Evolutionary conservation across 2,329 filamentous ascomycete genomes (phyloP), one percentile per base, ranked within the genome.

Genomic region (Nemania sp.): DNA sequence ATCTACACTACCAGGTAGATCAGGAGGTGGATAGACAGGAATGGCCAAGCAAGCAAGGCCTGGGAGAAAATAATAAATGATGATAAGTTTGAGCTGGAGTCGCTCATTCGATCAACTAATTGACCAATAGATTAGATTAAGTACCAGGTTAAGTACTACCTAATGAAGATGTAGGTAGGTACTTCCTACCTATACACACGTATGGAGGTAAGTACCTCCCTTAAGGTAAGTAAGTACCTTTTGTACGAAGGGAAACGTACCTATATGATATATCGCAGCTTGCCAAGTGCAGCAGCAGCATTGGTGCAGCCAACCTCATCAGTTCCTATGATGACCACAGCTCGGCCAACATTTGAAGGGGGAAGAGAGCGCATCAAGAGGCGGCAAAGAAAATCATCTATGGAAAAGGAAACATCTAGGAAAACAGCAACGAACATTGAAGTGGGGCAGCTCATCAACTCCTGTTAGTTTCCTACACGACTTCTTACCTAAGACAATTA

Each of bases 21-120:
- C 18, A 18, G 39, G 11, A 17, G 39, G 13, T 9, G 11, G 12
- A 21, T 15, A 25, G 15, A 46, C n/a, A 7, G 25, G 21, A 48
- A 10, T 29, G 6, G 45, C 12, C 20, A 15, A 15, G 21, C 7
- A 49, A 35, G 21, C 6, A 17, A n/a, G n/a, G 29, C 13, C 35
- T 20, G 35, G 39, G 40, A 54, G 49, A 39, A 20, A 52, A 58
- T 59, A 62, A 49, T 42, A 35, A 59, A 53, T 37, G 20, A 59
- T 21, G 48, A 48, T 53, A 52, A 46, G 39, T 58, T n/a, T n/a
- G 37, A 10, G 49, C 32, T 25, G 45, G 59, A 29, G 60, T 51
- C 56, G 55, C 42, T 48, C 54, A 42, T 56, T 43, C 48, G 43
- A 29, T 45, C 40, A 18, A 45, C 39, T 50, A 54, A 54, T 54